These are phyloP conservation scores for Fusarium ambrosium DNA, from an alignment of 2,329 filamentous ascomycete genomes.

Conservation along the genomic window DNA sequence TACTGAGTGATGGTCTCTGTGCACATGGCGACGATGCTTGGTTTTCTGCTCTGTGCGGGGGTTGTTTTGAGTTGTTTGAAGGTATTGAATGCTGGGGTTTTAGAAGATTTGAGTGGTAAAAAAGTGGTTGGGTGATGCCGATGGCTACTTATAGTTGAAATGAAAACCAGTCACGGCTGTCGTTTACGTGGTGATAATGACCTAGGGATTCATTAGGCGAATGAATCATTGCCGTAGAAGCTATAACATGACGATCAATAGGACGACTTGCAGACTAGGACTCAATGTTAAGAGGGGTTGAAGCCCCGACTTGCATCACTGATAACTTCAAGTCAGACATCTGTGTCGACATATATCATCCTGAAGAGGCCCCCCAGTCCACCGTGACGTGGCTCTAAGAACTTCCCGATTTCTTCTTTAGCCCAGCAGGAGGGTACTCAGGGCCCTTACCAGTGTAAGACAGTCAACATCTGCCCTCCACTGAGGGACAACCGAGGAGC, in stretches of 20 bases:
- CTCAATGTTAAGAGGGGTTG: not conserved
- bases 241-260: not conserved
- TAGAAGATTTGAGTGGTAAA: not conserved
- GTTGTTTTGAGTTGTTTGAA: not conserved
- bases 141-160: not conserved
- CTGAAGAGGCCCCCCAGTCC: fast-evolving
- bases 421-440: no score
- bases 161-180: not conserved
- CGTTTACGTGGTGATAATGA: not conserved
- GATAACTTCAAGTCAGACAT: not conserved
- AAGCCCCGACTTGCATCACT: not conserved
- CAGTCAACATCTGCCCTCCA: no score
- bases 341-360: not conserved
- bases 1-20: not conserved
- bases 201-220: not conserved
- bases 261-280: not conserved
- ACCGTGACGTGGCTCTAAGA: not conserved
- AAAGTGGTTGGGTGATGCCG: not conserved
- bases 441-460: no score
- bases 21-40: not conserved
- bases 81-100: not conserved
- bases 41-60: not conserved
- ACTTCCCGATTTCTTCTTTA: not conserved
- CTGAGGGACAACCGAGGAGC: no score
- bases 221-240: not conserved